phyloP scores from a whole-genome alignment of 2,329 filamentous ascomycete species.

The Colletotrichum sp. region DNA sequence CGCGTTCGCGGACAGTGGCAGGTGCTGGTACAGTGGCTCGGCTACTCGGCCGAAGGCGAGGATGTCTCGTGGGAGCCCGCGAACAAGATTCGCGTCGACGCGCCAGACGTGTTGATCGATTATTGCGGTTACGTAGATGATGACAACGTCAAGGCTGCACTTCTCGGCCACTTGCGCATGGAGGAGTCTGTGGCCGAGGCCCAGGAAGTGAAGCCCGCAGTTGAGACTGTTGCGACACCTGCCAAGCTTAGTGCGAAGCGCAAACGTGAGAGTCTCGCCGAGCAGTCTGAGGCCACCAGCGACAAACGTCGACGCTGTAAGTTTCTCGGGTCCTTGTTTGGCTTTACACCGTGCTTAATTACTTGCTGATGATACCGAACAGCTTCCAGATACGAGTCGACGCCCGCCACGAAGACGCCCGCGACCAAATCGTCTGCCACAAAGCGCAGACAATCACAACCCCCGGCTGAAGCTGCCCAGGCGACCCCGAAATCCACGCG shows the following conservation, averaged over 20 bases:
- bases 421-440: neutral
- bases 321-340: neutral
- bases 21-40: conserved; percentile 13
- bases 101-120: conserved; percentile 1
- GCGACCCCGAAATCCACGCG: neutral
- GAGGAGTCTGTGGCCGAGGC: neutral
- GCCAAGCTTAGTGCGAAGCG: neutral
- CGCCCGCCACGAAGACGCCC: neutral
- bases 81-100: conserved; percentile 4
- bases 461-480: neutral
- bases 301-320: conserved; percentile 14
- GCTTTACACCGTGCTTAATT: neutral
- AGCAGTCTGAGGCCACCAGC: neutral
- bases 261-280: conserved; percentile 6
- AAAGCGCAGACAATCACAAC: neutral
- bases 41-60: conserved; percentile 5
- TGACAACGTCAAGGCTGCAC: neutral
- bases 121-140: conserved; percentile 4
- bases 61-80: conserved; percentile 14
- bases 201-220: neutral
- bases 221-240: neutral
- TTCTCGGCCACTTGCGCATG: neutral
- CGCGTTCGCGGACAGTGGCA: conserved; percentile 17
- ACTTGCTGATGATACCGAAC: neutral
- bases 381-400: conserved; percentile 11